Evolutionary conservation across 352 stramenopile genomes (phyloP), one percentile per base, ranked within the genome.

Genomic region (Blastocystis sp.): DNA sequence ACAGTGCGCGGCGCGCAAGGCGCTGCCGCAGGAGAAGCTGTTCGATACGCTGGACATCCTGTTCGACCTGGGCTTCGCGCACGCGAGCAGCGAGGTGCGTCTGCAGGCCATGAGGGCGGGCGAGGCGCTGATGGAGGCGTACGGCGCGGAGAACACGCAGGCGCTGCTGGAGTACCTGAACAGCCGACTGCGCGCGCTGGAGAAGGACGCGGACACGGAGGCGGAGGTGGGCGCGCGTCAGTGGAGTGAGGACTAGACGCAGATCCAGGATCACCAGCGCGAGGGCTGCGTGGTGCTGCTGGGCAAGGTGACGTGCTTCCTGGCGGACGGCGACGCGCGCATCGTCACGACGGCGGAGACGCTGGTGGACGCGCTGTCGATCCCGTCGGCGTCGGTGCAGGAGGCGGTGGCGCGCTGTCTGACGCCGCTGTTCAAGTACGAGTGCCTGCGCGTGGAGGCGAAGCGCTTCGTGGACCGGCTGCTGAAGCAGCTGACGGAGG

Each of bases 371-470:
- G 91, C 94, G 21, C 91, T 98, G 60, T 91, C 90, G 38, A 98
- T 96, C 67, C 95, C 95, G 23, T 96, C 93, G 5, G 95, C 97
- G 88, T 93, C 93, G 19, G 94, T 97, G 40, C 95, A 98, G 89
- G 92, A 93, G 41, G 95, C 95, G 3, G 93, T 97, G 0, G 93
- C 95, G 17, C 92, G 91, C 60, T 97, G 94, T 74, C 89, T 98
- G 62, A 92, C 93, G 23, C 93, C 94, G 40, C 90, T 98, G 45
- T 94, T 97, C 80, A 91, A 92, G 19, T 91, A 92, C 0, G 78
- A 88, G 40, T 79, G 41, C 21, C 90, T 95, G 14, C 94, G 94
- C 71, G 90, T 93, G 14, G 92, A 93, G 17, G 95, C 92, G 71
- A 91, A 92, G 2, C 89, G 82, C 43, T 92, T 95, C n/a, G 78